Evolutionary conservation across 768 basidiomycete species (phyloP), one percentile per base, ranked within the genome.

Genomic region (Lentinula lateritia): DNA sequence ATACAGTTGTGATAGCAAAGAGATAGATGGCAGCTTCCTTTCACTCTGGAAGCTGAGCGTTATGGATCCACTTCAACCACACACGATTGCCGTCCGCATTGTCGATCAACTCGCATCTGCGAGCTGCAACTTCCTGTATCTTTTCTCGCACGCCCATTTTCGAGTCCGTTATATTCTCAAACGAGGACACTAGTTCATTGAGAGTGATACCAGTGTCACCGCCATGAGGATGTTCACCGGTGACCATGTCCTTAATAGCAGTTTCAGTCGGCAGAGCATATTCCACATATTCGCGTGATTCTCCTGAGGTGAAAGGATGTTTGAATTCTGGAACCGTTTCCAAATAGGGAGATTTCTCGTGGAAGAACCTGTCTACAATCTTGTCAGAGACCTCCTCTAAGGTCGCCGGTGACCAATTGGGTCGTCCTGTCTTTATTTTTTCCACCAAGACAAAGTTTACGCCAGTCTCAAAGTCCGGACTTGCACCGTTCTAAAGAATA

Each of bases 391-490:
- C 84, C 12, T 89, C 86, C 10, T 76, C 70, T 34, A 93, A 64
- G 3, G 78, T 79, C 9, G 79, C 68, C 6, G 95, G 95, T 2
- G 77, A 76, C 95, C 95, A 98, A 5, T 73, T 68, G 6, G 92
- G 87, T 43, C 82, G 77, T 43, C 68, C 77, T 62, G 18, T 23
- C 34, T 76, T 78, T 61, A 28, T 77, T 73, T 76, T 82, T 50
- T 75, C 65, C 45, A 80, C 72, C 57, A 75, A 83, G 65, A 93
- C 84, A 42, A 88, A 82, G 35, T 81, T 86, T 46, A 98, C 89
- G 23, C 96, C 96, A 20, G 81, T 84, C 56, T 76, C 65, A 75
- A 99, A 98, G 77, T 99, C 97, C 6, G 86, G 78, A 70, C 85
- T 90, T 46, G 87, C 88, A 55, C 84, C 86, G 66, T 77, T 85